Conservation (phyloP, 2,329 filamentous ascomycete genomes). For the Ambrosiella beaveri region DNA sequence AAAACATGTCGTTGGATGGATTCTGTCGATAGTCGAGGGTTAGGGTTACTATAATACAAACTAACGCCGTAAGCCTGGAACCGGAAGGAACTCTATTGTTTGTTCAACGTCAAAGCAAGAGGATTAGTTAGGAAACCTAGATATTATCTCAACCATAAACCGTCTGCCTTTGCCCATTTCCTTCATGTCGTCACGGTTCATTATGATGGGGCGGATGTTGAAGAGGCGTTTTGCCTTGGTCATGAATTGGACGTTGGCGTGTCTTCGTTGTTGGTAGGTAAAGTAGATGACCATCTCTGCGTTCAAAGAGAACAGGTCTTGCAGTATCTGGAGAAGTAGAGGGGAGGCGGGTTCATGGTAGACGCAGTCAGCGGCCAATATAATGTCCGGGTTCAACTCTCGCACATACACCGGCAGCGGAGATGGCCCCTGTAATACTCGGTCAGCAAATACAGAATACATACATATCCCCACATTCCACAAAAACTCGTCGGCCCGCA, state of each 20-base stretch:
- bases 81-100: no score
- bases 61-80: no score
- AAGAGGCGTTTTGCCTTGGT: conserved; percentile 54
- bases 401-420: conserved; percentile 35
- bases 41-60: no score
- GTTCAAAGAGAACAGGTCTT: conserved; percentile 56
- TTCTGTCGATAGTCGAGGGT: no score
- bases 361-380: conserved; percentile 91
- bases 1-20: no score
- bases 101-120: no score
- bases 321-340: conserved; percentile 61
- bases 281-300: conserved; percentile 52
- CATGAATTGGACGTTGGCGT: conserved; percentile 61
- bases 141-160: conserved; percentile 20
- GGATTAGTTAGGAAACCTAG: no score
- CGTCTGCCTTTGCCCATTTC: conserved; percentile 39
- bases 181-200: conserved; percentile 42
- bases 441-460: background rate
- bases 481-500: background rate
- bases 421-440: conserved; percentile 32
- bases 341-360: conserved; percentile 96
- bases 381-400: conserved; percentile 50
- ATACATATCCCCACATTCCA: background rate
- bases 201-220: conserved; percentile 32
- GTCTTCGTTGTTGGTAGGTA: conserved; percentile 84